phyloP scores from a whole-genome alignment of 768 basidiomycete species.

The Serendipita sp. region DNA sequence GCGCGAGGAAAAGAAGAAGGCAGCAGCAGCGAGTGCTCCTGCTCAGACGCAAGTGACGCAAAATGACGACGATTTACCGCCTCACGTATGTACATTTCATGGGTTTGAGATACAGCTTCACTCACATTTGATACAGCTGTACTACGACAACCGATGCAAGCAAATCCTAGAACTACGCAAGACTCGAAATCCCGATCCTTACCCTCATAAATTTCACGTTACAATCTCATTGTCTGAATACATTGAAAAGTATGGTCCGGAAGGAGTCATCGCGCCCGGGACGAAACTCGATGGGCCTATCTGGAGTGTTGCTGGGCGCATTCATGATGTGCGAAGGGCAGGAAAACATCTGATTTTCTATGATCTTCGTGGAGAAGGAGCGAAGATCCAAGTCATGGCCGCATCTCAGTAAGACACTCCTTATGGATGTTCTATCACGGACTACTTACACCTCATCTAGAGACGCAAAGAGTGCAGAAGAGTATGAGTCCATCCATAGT shows the following conservation, averaged over 20 bases:
- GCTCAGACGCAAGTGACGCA: conserved; percentile 11
- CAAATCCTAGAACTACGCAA: conserved; percentile 74
- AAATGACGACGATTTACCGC: conserved; percentile 74
- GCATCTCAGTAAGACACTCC: conserved; percentile 46
- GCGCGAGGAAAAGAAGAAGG: conserved; percentile 25
- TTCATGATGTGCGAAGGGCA: conserved; percentile 75
- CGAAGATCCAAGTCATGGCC: conserved; percentile 91
- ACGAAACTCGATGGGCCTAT: conserved; percentile 39
- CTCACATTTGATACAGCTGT: conserved; percentile 51
- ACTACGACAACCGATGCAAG: conserved; percentile 83
- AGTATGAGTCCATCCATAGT: conserved; percentile 59
- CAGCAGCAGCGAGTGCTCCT: conserved; percentile 22
- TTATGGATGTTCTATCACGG: not conserved
- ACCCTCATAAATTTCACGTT: conserved; percentile 98
- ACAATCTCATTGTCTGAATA: conserved; percentile 56
- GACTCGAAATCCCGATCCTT: conserved; percentile 79
- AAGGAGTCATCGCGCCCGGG: conserved; percentile 54
- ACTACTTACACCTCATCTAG: conserved; percentile 19
- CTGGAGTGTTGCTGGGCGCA: conserved; percentile 72
- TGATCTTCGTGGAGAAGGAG: conserved; percentile 82
- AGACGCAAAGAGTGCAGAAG: conserved; percentile 44
- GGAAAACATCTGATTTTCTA: conserved; percentile 84
- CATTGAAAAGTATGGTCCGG: conserved; percentile 53
- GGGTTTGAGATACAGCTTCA: not conserved
- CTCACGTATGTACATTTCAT: conserved; percentile 48